phyloP scores from a whole-genome alignment of 2,329 filamentous ascomycete species.

The Talaromyces sp. region DNA sequence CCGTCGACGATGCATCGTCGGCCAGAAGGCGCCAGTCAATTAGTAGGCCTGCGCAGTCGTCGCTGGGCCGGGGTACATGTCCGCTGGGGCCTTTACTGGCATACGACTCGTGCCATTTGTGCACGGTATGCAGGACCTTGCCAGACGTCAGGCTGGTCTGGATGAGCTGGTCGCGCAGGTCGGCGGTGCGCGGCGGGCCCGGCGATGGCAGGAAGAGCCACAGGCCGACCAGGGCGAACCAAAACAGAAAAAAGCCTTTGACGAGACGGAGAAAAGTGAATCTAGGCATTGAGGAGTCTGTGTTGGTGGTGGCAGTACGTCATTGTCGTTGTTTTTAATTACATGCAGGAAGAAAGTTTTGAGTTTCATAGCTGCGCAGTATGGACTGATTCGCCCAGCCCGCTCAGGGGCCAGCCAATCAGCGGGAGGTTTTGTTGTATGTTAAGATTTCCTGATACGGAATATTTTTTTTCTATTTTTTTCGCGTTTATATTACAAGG shows the following conservation, averaged over 20 bases:
- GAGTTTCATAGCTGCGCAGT: not conserved
- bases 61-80: not conserved
- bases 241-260: conserved; percentile 5
- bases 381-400: not conserved
- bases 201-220: conserved; percentile 9
- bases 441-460: not conserved
- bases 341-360: not conserved
- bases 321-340: not conserved
- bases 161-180: not conserved
- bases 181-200: not conserved
- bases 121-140: not conserved
- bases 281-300: conserved; percentile 5
- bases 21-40: conserved; percentile 1
- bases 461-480: not conserved
- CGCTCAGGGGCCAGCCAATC: not conserved
- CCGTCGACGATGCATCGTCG: not conserved
- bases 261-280: conserved; percentile 4
- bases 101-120: conserved; percentile 4
- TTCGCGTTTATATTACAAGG: too few relatives aligned
- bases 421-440: not conserved
- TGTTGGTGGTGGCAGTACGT: not conserved
- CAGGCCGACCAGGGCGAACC: conserved; percentile 4
- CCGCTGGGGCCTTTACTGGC: not conserved
- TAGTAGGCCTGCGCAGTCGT: not conserved
- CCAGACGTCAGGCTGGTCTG: not conserved